Conservation (phyloP, 371 early-diverging fungal genomes). For the Actinomucor elegans region DNA sequence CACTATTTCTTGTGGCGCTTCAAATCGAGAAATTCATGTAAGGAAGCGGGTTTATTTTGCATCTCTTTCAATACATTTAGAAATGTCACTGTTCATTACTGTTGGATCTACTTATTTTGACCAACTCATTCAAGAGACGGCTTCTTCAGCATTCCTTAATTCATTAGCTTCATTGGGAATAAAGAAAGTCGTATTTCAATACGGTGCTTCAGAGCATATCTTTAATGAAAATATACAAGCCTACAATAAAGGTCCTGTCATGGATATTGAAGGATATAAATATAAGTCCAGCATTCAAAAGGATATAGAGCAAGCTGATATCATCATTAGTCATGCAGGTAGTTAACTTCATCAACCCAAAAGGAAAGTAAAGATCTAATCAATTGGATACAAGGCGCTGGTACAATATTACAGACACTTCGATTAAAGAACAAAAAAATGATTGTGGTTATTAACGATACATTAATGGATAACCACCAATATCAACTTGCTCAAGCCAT, state of each 20-base stretch:
- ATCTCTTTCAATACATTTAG: background rate
- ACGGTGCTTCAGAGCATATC: slow-evolving; percentile 60
- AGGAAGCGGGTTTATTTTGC: too few species aligned
- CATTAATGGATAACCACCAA: slow-evolving; percentile 89
- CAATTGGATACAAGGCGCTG: slow-evolving; percentile 53
- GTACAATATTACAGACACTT: slow-evolving; percentile 81
- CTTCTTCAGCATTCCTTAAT: slow-evolving; percentile 46
- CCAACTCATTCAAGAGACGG: slow-evolving; percentile 56
- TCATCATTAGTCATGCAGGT: slow-evolving; percentile 80
- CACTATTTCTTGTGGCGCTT: too few species aligned
- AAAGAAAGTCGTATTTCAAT: slow-evolving; percentile 69
- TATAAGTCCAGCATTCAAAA: slow-evolving; percentile 59
- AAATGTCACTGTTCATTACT: slow-evolving; percentile 67
- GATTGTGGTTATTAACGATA: slow-evolving; percentile 75
- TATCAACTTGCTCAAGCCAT: slow-evolving; percentile 77
- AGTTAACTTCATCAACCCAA: too few species aligned
- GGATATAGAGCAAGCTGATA: slow-evolving; percentile 59
- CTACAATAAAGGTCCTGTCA: background rate
- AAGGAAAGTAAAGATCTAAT: too few species aligned
- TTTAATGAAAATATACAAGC: slow-evolving; percentile 18
- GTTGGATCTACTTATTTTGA: slow-evolving; percentile 93
- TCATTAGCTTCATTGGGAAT: slow-evolving; percentile 27
- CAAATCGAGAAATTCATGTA: too few species aligned
- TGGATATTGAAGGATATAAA: slow-evolving; percentile 52
- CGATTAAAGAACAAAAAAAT: slow-evolving; percentile 57